Conservation (phyloP, 371 early-diverging fungal genomes). For the Apophysomyces ossiformis region DNA sequence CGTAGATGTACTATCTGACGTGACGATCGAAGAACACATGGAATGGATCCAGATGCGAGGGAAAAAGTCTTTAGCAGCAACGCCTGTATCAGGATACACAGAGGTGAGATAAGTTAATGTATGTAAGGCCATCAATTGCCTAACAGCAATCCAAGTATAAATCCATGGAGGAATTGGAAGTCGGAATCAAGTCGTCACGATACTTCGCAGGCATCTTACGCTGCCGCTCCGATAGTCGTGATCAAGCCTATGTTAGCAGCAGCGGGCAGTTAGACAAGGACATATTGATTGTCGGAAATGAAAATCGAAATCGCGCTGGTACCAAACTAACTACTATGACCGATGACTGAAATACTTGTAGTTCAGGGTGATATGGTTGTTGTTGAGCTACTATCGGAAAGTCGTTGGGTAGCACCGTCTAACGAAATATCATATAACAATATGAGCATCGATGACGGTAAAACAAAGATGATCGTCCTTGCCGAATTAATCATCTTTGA, state of each 20-base stretch:
- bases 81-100: conserved; percentile 48
- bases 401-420: conserved; percentile 60
- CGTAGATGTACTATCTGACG: conserved; percentile 54
- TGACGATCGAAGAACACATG: conserved; percentile 57
- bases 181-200: conserved; percentile 60
- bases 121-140: not conserved
- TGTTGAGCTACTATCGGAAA: conserved; percentile 71
- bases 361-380: conserved; percentile 88
- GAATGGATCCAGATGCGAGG: conserved; percentile 36
- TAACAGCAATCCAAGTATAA: conserved; percentile 54
- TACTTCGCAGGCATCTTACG: conserved; percentile 60
- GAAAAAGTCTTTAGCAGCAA: conserved; percentile 18
- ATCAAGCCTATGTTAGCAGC: conserved; percentile 65
- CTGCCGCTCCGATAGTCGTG: conserved; percentile 52
- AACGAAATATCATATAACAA: conserved; percentile 58
- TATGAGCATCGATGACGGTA: conserved; percentile 49
- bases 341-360: conserved; percentile 10
- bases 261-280: conserved; percentile 40
- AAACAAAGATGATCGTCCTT: not conserved
- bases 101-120: conserved; percentile 39
- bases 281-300: conserved; percentile 70
- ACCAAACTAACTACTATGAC: conserved; percentile 10
- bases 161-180: conserved; percentile 59
- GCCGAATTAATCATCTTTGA: not conserved
- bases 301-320: conserved; percentile 78